Conservation (phyloP, 352 stramenopile genomes). For the Phytophthora meadii region DNA sequence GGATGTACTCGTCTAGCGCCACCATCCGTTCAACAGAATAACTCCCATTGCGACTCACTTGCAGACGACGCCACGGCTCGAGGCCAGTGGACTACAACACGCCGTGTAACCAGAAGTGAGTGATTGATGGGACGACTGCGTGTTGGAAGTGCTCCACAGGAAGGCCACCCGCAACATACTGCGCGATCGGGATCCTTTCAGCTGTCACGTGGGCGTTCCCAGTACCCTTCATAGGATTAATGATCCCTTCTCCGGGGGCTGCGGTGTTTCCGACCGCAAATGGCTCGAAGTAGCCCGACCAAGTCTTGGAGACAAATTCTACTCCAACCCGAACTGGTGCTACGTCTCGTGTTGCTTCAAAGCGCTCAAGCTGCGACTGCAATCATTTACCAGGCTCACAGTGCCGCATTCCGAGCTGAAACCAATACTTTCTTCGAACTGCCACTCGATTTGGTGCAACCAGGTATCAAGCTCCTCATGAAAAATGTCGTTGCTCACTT, state of each 20-base stretch:
- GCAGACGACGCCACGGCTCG: conserved; percentile 1
- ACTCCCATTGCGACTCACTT: too few species aligned
- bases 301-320: neutral
- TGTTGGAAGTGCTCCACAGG: too few species aligned
- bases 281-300: too few species aligned
- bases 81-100: too few species aligned
- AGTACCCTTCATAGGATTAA: too few species aligned
- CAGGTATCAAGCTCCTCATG: conserved; percentile 41
- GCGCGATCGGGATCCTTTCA: neutral
- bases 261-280: too few species aligned
- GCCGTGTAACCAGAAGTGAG: too few species aligned
- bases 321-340: conserved; percentile 1
- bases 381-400: too few species aligned
- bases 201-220: neutral
- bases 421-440: conserved; percentile 7
- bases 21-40: too few species aligned
- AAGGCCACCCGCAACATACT: neutral
- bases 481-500: conserved; percentile 35
- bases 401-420: neutral
- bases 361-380: neutral
- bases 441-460: conserved; percentile 16
- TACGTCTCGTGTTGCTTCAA: conserved; percentile 5
- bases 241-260: too few species aligned
- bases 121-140: too few species aligned
- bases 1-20: conserved; percentile 23